Evolutionary conservation across 2,329 filamentous ascomycete species (phyloP).

Genomic region (Emergomyces orientalis): DNA sequence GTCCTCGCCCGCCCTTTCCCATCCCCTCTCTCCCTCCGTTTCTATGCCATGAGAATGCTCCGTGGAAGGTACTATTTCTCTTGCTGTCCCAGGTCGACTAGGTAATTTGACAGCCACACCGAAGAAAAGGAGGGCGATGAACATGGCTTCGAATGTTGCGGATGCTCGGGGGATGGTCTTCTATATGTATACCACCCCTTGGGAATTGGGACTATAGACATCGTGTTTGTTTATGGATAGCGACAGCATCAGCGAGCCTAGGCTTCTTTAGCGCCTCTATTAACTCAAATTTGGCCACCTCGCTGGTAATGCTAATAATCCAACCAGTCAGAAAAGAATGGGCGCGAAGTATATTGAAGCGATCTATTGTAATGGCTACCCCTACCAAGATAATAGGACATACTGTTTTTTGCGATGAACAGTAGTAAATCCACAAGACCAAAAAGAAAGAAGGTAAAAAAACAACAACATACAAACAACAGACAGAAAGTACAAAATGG

Average conservation of each 20-base stretch:
- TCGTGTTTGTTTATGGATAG: no score
- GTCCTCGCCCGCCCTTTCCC: neutral
- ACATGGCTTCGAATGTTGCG: neutral
- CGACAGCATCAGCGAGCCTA: no score
- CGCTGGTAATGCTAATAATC: neutral
- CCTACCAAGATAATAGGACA: no score
- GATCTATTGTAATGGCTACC: no score
- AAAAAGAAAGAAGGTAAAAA: no score
- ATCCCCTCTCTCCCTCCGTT: neutral
- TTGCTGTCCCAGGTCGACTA: neutral
- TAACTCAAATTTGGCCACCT: neutral
- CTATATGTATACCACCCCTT: no score
- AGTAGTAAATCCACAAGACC: no score
- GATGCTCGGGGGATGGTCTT: neutral
- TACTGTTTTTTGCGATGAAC: no score
- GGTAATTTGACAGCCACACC: neutral
- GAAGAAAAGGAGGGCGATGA: neutral
- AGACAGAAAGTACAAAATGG: no score
- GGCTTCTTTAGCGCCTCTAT: no score
- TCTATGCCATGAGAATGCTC: neutral
- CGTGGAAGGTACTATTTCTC: neutral
- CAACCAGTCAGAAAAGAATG: neutral
- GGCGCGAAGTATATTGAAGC: neutral
- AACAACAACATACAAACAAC: no score
- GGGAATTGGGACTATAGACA: no score